phyloP scores from a whole-genome alignment of 345 rosid genomes.

The Hevea brasiliensis region DNA sequence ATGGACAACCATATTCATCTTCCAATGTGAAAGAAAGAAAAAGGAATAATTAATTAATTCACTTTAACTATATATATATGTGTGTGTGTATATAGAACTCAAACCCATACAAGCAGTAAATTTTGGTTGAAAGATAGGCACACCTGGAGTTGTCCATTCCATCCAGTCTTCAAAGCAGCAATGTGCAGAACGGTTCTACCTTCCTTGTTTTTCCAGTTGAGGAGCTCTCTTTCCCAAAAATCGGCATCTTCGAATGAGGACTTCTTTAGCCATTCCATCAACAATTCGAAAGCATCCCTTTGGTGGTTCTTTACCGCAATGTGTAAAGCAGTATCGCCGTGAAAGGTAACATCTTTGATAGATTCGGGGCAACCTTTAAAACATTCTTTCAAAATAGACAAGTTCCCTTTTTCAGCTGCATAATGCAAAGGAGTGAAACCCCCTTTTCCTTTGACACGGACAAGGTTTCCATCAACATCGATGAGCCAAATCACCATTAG shows the following conservation, averaged over 20 bases:
- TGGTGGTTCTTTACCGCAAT: background rate
- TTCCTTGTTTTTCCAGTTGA: constrained; percentile 15
- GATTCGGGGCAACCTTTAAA: background rate
- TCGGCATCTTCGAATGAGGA: background rate
- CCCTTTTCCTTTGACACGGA: constrained; percentile 19
- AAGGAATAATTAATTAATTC: too few species aligned
- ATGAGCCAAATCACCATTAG: constrained; percentile 13
- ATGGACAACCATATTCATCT: too few species aligned
- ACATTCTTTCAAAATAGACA: too few species aligned
- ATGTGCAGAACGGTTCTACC: constrained; percentile 9
- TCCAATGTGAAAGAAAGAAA: too few species aligned
- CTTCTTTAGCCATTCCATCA: background rate
- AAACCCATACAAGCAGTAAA: too few species aligned
- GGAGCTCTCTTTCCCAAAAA: constrained; percentile 7
- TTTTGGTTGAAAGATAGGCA: too few species aligned
- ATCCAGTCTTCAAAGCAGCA: background rate
- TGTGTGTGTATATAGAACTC: too few species aligned
- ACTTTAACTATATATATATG: too few species aligned
- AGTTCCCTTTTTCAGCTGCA: constrained; percentile 1
- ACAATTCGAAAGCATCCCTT: background rate
- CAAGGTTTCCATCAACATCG: background rate
- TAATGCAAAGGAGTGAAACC: constrained; percentile 29
- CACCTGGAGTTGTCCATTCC: too few species aligned
- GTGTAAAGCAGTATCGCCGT: constrained; percentile 18
- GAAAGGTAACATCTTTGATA: constrained; percentile 13